Evolutionary conservation across 2,329 filamentous ascomycete species (phyloP), one percentile per base, ranked within the genome.

Genomic region (Microsporum ferrugineum): DNA sequence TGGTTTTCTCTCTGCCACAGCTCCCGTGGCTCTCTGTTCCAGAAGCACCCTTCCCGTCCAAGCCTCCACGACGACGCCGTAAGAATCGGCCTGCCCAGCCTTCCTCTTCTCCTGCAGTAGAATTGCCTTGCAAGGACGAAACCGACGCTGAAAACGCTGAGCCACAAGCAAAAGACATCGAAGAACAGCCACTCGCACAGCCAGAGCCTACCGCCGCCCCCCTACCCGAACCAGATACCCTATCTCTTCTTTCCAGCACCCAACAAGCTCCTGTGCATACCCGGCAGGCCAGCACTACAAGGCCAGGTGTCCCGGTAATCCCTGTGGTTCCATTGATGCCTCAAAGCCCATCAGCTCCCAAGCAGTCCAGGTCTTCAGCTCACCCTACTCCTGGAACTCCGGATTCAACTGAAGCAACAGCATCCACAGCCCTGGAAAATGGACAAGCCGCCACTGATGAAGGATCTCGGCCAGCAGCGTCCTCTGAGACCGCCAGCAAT

Each of bases 11-110:
- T 43, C 29, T 36, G 38, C 47, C 62, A 33, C 65, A 81, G 78
- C 72, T 86, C 23, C 84, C 84, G 8, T 86, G 83, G 83, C 76
- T 83, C 38, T 86, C 83, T 10, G 77, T 80, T 33, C 77, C 80
- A 14, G 79, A 80, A 23, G 72, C 72, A 36, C 72, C 77, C 1
- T 85, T 86, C 67, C 83, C 83, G 2, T 71, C 78, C 14, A 76
- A 78, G 68, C 75, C 76, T 57, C 75, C 77, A 12, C 73, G 75
- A 59, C 75, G 76, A 66, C 77, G 78, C 66, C 77, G 80, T 59
- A 75, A 69, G 64, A 65, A 67, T 43, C 73, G 71, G 57, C 64
- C 66, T 10, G 68, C 77, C 17, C 69, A 73, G 60, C 67, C 71
- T 31, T 71, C 17, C 17, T 23, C 71, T 7, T 65, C 66, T 17